Base-by-base conservation (phyloP, 768 basidiomycete species). In the Pleurotus tuber-regium region DNA sequence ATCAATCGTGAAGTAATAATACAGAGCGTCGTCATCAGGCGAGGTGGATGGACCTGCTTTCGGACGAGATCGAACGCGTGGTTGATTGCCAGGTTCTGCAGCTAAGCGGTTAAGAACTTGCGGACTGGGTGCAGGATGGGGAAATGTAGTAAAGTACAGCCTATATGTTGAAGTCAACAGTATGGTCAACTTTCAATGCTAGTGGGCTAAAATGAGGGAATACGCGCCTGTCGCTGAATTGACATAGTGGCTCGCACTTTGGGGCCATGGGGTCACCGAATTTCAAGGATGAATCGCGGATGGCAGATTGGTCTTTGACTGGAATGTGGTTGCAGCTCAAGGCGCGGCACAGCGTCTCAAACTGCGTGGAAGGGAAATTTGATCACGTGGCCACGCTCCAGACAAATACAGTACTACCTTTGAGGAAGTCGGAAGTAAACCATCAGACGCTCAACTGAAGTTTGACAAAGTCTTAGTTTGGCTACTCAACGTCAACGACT, bases 1-100 rank as follows among this genome's bases (percentile, higher is more conserved):
- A 69, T 97, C 93, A 71, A 96, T 83, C 51, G 89, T 91, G 74
- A 96, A 93, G 71, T 87, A 96, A 71, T 91, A 90, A 67, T 90
- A 91, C 48, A 79, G 77, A 51, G 86, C 82, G 57, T 82, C 77
- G 57, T 88, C 87, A 60, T 92, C 88, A 19, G 86, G 82, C 12
- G 87, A 78, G 21, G 80, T 73, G 36, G 83, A 78, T 26, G 81
- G 78, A n/a, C 79, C 78, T 31, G 73, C 79, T 63, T 71, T 77
- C 6, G 80, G 75, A 61, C 77, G 77, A 44, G 79, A 73, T 55
- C 88, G 85, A 25, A 89, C 68, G 62, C 72, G 76, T 62, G 88
- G 88, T 44, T 72, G 72, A 69, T 76, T 77, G 41, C 67, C 70
- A 9, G 76, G 67, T 44, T 83, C 80, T 39, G 74, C 63, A 28